Base-by-base conservation (phyloP, 768 basidiomycete species). In the Agrocybe pediades region DNA sequence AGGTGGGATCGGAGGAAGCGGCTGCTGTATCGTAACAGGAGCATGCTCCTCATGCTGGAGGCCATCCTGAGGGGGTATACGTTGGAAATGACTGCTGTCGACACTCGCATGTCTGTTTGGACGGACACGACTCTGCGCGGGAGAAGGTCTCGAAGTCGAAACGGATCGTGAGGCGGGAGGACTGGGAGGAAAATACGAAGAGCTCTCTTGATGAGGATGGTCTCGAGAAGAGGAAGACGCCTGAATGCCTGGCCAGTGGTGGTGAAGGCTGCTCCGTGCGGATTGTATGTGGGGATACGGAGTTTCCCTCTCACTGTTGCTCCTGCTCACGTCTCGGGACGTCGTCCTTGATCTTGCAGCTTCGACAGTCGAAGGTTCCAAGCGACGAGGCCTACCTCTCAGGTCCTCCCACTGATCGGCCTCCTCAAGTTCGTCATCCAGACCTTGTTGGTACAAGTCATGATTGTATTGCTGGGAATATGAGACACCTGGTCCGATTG, bases 401-500 rank as follows among this genome's bases (percentile, higher is more conserved):
- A 53, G 15, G 11, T 52, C 45, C n/a, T 65, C 62, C 53, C 59
- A 69, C n/a, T n/a, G n/a, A 57, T 67, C 68, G 36, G 65, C 53
- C 30, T 62, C 61, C 3, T 59, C 60, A 26, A 44, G 41, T 15
- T 61, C 63, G 52, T 68, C 65, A 29, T 73, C 65, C 56, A 66
- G 70, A 29, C 74, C 25, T 33, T 42, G 41, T 8, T 50, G 40
- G 19, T 48, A 25, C 19, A 50, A 17, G 26, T 74, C 70, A 24
- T 52, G 51, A 24, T 49, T 48, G 25, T 50, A 51, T 9, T 26
- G 47, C 30, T 60, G 55, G 30, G 64, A 56, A 45, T 75, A 71
- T 4, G 74, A 62, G 16, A 75, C 63, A 17, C 79, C 78, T 3
- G 79, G 75, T 13, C 84, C 76, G 74, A 84, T 62, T 66, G 83